These are phyloP conservation scores for Phaeotremella skinneri DNA, from an alignment of 768 basidiomycete species.

Conservation along the genomic window DNA sequence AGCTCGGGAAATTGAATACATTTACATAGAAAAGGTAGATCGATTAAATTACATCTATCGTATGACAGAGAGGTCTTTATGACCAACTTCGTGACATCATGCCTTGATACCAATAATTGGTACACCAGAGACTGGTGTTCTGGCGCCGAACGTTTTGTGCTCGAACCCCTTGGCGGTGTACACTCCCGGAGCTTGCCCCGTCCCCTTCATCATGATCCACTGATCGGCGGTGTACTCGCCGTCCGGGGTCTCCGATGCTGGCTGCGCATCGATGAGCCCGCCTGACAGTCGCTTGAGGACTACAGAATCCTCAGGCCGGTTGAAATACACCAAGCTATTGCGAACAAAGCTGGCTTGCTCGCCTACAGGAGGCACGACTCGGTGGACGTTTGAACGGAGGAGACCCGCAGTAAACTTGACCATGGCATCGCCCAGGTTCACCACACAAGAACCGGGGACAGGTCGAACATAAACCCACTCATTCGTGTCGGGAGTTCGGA, in stretches of 20 bases:
- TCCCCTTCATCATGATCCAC: conserved; percentile 27
- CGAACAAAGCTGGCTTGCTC: conserved; percentile 59
- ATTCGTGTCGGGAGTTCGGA: conserved; percentile 17
- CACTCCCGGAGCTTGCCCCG: conserved; percentile 21
- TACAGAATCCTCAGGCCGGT: conserved; percentile 60
- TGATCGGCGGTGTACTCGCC: conserved; percentile 26
- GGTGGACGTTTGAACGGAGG: conserved; percentile 65
- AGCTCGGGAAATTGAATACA: no score
- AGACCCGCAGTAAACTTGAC: conserved; percentile 65
- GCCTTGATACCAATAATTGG: neutral
- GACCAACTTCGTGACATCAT: no score
- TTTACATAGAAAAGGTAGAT: no score
- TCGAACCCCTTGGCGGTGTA: conserved; percentile 28
- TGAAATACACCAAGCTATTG: conserved; percentile 71
- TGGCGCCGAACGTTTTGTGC: conserved; percentile 2
- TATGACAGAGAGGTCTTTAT: no score
- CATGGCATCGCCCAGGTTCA: conserved; percentile 65
- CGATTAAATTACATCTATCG: no score
- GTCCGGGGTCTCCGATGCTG: conserved; percentile 10
- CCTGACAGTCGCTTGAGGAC: conserved; percentile 59
- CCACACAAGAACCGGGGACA: conserved; percentile 60
- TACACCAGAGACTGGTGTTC: neutral
- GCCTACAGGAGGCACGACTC: conserved; percentile 61
- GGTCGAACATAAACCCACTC: conserved; percentile 53
- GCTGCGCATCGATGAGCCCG: conserved; percentile 51